phyloP scores from a whole-genome alignment of 352 stramenopile species.

The Phytopythium montanum region DNA sequence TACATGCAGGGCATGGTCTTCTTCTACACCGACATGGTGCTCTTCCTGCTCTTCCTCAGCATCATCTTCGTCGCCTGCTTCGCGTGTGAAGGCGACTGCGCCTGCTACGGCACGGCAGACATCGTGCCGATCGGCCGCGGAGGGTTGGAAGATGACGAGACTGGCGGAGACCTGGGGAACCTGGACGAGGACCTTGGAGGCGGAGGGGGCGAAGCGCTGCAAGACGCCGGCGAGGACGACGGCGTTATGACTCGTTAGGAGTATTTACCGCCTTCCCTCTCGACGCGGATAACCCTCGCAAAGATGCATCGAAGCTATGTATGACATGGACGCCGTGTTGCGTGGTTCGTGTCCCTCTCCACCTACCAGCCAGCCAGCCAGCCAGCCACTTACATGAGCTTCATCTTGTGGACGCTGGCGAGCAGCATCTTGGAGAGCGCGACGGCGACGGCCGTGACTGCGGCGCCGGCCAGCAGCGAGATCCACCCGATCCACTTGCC shows the following conservation, averaged over 20 bases:
- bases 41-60: constrained; percentile 74
- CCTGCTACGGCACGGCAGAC: constrained; percentile 67
- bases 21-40: constrained; percentile 82
- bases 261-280: no score
- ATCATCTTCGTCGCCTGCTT: constrained; percentile 79
- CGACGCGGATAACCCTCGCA: no score
- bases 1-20: constrained; percentile 85
- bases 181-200: constrained; percentile 27
- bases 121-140: constrained; percentile 45
- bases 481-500: constrained; percentile 72
- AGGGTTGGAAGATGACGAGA: constrained; percentile 14
- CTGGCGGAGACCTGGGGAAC: constrained; percentile 19
- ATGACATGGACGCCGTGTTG: neutral
- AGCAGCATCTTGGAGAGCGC: constrained; percentile 49
- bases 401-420: constrained; percentile 73
- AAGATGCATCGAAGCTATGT: neutral
- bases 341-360: no score
- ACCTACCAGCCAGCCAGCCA: no score
- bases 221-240: constrained; percentile 7
- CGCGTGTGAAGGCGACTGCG: constrained; percentile 71
- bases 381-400: constrained; percentile 56
- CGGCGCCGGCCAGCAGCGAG: constrained; percentile 43
- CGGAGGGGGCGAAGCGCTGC: constrained; percentile 9
- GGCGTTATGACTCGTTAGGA: no score
- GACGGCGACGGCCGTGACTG: constrained; percentile 36